Evolutionary conservation across 2,329 filamentous ascomycete species (phyloP).

Genomic region (Sclerotinia nivalis): DNA sequence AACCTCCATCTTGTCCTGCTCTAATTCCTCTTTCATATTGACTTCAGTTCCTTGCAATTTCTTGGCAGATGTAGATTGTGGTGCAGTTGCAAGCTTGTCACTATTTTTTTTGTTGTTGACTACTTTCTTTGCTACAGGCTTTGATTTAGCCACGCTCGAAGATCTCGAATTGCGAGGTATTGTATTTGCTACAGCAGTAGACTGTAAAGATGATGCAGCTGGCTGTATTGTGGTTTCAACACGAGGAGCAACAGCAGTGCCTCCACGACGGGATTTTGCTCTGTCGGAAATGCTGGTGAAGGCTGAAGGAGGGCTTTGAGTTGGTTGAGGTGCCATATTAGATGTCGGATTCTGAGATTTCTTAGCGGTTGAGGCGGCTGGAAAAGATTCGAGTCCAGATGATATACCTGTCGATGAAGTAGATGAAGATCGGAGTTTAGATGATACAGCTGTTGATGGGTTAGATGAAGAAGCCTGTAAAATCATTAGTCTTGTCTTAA

Average conservation of each 20-base stretch:
- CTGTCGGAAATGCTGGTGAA: background rate
- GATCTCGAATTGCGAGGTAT: too few species aligned
- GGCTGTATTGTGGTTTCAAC: background rate
- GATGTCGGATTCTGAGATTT: background rate
- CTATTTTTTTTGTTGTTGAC: background rate
- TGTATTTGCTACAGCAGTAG: too few species aligned
- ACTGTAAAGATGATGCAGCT: too few species aligned
- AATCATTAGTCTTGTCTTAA: background rate
- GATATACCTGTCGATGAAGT: too few species aligned
- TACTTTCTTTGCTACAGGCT: background rate
- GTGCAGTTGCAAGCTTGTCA: background rate
- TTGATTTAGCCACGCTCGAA: too few species aligned
- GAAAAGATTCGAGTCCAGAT: background rate
- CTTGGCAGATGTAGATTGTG: background rate
- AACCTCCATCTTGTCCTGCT: background rate
- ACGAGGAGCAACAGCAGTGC: background rate
- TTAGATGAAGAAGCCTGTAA: background rate
- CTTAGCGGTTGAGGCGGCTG: background rate
- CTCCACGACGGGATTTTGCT: background rate
- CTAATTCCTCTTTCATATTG: background rate
- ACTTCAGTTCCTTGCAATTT: background rate
- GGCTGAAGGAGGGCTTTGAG: background rate
- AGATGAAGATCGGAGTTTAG: background rate
- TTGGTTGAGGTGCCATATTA: rapidly evolving
- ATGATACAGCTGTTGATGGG: background rate